Evolutionary conservation across 148 eudicot genomes (phyloP), one percentile per base, ranked within the genome.

Genomic region (Vaccinium corymbosum): DNA sequence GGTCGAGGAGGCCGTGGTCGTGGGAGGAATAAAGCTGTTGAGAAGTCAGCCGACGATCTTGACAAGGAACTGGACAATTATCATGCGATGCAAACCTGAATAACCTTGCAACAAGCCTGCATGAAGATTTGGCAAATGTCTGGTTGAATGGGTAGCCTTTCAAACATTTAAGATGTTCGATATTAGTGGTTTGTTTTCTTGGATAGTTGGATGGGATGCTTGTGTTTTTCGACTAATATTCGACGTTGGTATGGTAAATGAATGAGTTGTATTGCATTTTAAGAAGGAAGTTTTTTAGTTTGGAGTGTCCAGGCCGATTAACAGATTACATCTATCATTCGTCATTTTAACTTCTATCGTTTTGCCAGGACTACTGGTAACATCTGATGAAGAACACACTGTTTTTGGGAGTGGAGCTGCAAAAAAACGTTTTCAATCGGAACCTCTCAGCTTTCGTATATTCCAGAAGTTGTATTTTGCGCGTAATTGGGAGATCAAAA

Each of bases 61-160:
- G 99, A 97, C 87, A 93, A 94, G 89, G 99, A 97, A 72, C 83
- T 97, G 35, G 98, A 97, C 56, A 90, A 17, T 25, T 97, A 97
- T 83, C 99, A 97, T 80, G 90, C 97, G 16, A 97, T 93, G 97
- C 92, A 95, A 80, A 89, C 86, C 29, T 92, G 48, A 85, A 50
- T n/a, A 38, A 4, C 59, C 0, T 32, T 50, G n/a, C 32, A 55
- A n/a, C 76, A 14, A 29, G 6, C 46, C 78, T 66, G 6, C 72
- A 42, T 57, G 50, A 27, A 27, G 13, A n/a, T 4, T n/a, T n/a
- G 8, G 3, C 29, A 15, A 15, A 25, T 49, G 16, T 8, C 13
- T 17, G 42, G 82, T 84, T 77, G 52, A 29, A 53, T 35, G 53
- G n/a, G 53, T 66, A 19, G 78, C 46, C n/a, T 82, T 79, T 9